Evolutionary conservation across 1,284 basidiomycete genomes (phyloP), one percentile per base, ranked within the genome.

Genomic region (Trichosporon ovoides): DNA sequence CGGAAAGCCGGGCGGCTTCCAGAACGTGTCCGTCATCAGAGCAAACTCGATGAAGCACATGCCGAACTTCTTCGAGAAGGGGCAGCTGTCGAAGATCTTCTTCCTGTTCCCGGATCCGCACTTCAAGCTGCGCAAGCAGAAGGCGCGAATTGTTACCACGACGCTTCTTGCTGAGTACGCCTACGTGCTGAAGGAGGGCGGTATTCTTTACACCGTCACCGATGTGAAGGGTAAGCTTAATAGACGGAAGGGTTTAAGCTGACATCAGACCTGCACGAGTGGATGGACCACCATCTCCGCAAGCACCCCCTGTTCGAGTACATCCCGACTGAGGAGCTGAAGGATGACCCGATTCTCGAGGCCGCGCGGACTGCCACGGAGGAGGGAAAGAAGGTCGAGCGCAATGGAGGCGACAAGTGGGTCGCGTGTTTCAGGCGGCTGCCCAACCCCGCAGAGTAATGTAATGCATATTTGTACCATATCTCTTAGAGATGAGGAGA

Each of bases 41-140:
- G 92, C 91, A 10, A 99, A 99, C 77, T 88, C 91, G 48, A 98
- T 98, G 95, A 98, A 98, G 80, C 98, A 98, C 77, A 83, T 98
- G 64, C 91, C 94, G 12, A 98, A 98, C 79, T 98, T 94, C 78
- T 97, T 99, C 77, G 75, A 83, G 12, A 93, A 94, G 72, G 87
- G 87, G 61, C 95, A 96, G 72, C 81, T 97, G 52, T 86, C 87
- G 33, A 89, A 96, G 62, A 83, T 99, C 62, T 99, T 99, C 80
- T 98, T 98, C 81, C 84, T 98, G 61, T 98, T 98, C 77, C 96
- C 96, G 34, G 96, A 99, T 77, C 96, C 96, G 0, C 96, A 98
- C 78, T 99, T 99, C 83, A 98, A 99, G 78, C 83, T 85, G 18
- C 86, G 94, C 67, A 99, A 99, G 77, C 95, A 98, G 82, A 99